Percentiles rank a stretch among this genome's conserved stretches.
Conservation (phyloP, 202 grass and related monocot species). For the Panicum virgatum region DNA sequence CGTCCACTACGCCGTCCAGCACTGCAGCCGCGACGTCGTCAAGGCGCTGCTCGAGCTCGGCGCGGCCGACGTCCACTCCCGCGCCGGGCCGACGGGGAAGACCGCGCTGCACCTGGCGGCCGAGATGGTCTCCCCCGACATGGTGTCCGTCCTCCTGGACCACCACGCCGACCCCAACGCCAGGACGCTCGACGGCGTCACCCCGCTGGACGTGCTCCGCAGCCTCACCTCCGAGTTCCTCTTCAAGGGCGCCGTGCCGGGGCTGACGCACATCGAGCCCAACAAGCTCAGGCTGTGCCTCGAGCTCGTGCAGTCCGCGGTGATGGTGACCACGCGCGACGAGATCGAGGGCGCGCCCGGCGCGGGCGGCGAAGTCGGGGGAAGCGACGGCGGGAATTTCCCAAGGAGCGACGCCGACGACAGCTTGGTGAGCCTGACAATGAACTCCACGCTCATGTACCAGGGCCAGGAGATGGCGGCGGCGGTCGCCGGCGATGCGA, state of each 20-base stretch:
- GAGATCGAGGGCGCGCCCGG: conserved; percentile 46
- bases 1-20: conserved; percentile 94
- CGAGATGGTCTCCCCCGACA: conserved; percentile 95
- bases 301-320: conserved; percentile 94
- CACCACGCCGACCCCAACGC: conserved; percentile 95
- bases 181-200: conserved; percentile 79
- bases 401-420: conserved; percentile 51
- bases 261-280: conserved; percentile 89
- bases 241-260: conserved; percentile 95
- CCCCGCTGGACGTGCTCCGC: conserved; percentile 87
- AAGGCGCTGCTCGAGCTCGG: conserved; percentile 99
- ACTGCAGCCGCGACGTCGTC: conserved; percentile 94
- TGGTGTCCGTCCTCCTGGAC: conserved; percentile 98
- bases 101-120: conserved; percentile 88
- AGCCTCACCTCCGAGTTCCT: conserved; percentile 97
- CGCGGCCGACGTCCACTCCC: conserved; percentile 87
- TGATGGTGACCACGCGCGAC: conserved; percentile 81
- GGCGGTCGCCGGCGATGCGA: conserved; percentile 50
- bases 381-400: conserved; percentile 45
- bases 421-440: conserved; percentile 87
- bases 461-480: conserved; percentile 79
- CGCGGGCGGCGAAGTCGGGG: conserved; percentile 24
- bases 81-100: conserved; percentile 72
- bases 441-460: conserved; percentile 96
- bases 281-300: conserved; percentile 97